Base-by-base conservation (phyloP, 2,329 filamentous ascomycete species). In the Corynespora cassiicola region DNA sequence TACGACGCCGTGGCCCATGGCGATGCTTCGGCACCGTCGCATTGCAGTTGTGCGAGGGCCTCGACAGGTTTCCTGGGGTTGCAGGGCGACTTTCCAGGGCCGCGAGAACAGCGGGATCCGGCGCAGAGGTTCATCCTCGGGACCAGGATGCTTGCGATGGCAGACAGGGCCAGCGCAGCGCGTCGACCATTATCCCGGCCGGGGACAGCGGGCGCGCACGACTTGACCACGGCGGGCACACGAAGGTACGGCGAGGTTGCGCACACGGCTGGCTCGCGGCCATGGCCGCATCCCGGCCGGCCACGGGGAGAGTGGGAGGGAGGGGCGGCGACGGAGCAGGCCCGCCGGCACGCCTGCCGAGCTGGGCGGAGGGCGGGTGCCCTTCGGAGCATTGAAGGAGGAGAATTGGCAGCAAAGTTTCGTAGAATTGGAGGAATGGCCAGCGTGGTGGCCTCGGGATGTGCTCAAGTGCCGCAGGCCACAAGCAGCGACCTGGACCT, bases 41-140 rank as follows among this genome's bases (percentile, higher is more conserved):
- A 58, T 59, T 32, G 54, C 50, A 56, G 45, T 45, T 50, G 56
- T 56, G 42, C 44, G 40, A 54, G 47, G n/a, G 17, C 39, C 43
- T 36, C 19, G 31, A 29, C 30, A 21, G 34, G n/a, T 15, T 32
- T 29, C 21, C 35, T 32, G 40, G 39, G 44, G 33, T 45, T 26
- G 38, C 33, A 45, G 45, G 21, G 35, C 30, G 27, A 36, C 16
- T 27, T 42, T 39, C 47, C 42, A 44, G 47, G 47, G 41, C 33
- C 17, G 39, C 43, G 44, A 50, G 23, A 48, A 43, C 41, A 37
- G 45, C 17, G 33, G 37, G 43, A 36, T 44, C 62, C 56, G 43
- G 50, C 46, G 32, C 30, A 39, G 36, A 49, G 60, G 60, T 55
- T 57, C 50, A 32, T 47, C 40, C 43, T 54, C 35, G 35, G 41